A percentile compares a stretch with the other conserved stretches of the same genome.
Evolutionary conservation across 345 rosid species (phyloP).

Genomic region (Raphanus raphanistrum): DNA sequence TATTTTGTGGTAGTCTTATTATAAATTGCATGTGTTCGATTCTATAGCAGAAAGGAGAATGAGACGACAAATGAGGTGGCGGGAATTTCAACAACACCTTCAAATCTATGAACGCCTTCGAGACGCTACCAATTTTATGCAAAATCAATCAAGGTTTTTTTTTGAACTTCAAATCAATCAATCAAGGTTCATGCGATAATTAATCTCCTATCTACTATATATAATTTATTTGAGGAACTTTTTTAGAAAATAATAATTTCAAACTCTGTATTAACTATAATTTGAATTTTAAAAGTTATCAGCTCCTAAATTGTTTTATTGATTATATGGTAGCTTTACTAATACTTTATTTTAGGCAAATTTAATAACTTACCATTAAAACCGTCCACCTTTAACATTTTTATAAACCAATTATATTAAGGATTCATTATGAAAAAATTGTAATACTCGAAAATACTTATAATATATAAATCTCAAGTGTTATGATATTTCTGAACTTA

Average conservation of each 20-base stretch:
- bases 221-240: neutral
- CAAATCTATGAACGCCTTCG: neutral
- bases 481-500: neutral
- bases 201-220: neutral
- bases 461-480: neutral
- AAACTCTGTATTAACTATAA: neutral
- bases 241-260: neutral
- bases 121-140: neutral
- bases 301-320: too few relatives aligned
- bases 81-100: conserved; percentile 4
- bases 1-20: neutral
- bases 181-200: conserved; percentile 8
- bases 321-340: too few relatives aligned
- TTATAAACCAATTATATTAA: too few relatives aligned
- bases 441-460: too few relatives aligned
- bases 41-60: neutral
- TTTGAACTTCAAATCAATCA: too few relatives aligned
- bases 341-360: too few relatives aligned
- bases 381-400: too few relatives aligned
- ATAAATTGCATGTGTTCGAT: neutral
- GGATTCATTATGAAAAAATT: too few relatives aligned
- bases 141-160: neutral
- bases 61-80: neutral
- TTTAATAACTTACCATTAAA: too few relatives aligned
- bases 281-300: too few relatives aligned